Conservation (phyloP, 75 land plant genomes). For the Selaginella tamariscina region DNA sequence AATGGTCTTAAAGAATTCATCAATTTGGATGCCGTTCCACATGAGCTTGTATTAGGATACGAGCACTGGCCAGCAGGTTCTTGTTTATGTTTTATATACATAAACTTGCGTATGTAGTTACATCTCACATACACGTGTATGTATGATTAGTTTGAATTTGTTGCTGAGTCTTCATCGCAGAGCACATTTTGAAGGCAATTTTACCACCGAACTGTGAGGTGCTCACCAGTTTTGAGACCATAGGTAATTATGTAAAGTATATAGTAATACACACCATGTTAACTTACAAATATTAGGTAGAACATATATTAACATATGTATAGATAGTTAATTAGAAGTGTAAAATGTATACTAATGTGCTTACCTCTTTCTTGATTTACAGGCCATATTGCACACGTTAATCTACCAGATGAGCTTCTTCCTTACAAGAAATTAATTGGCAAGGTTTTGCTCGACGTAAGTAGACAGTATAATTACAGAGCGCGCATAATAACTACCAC, state of each 20-base stretch:
- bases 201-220: conserved; percentile 69
- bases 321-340: background rate
- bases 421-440: conserved; percentile 72
- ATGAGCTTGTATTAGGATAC: conserved; percentile 66
- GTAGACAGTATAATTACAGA: no score
- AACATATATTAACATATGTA: background rate
- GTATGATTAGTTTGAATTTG: no score
- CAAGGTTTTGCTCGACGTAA: conserved; percentile 84
- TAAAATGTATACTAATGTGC: background rate
- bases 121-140: no score
- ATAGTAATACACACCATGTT: no score
- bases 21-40: conserved; percentile 49
- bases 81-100: background rate
- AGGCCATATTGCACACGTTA: conserved; percentile 96
- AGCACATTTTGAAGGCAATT: conserved; percentile 76
- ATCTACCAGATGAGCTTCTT: conserved; percentile 58
- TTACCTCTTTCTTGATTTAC: conserved; percentile 17
- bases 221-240: conserved; percentile 89
- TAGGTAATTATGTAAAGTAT: conserved; percentile 36
- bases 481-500: no score
- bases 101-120: no score
- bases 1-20: conserved; percentile 38
- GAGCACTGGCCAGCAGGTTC: conserved; percentile 82
- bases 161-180: conserved; percentile 28
- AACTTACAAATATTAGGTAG: no score